A percentile compares a stretch with the other conserved stretches of the same genome.
Conservation (phyloP, 352 stramenopile genomes). For the Pythium sukuiense region DNA sequence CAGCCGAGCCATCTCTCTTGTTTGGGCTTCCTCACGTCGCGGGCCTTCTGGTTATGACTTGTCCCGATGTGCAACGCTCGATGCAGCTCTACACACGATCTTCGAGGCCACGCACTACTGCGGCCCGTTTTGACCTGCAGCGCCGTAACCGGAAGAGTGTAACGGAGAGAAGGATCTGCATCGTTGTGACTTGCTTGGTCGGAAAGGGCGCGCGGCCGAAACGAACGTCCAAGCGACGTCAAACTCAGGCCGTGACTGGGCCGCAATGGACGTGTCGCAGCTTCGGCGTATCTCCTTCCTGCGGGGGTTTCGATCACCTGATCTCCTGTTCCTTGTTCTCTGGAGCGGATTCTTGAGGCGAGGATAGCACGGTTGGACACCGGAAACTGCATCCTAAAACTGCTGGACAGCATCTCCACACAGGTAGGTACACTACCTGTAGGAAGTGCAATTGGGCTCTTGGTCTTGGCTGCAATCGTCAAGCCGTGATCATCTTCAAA, state of each 20-base stretch:
- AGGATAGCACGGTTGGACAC: not conserved
- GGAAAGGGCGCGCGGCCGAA: constrained; percentile 1
- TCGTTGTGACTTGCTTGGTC: not conserved
- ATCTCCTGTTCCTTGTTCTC: not conserved
- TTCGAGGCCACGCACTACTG: not conserved
- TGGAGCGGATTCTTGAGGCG: not conserved
- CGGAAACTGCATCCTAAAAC: not conserved
- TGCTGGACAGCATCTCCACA: not conserved
- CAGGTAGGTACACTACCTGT: not conserved
- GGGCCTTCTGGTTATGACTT: not conserved
- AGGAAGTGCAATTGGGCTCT: not conserved
- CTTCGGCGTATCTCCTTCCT: not conserved
- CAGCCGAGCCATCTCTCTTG: not conserved
- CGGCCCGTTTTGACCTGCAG: not conserved
- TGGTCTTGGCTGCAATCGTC: not conserved
- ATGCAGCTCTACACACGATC: not conserved
- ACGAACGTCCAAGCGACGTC: constrained; percentile 5
- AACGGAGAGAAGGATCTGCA: constrained; percentile 7
- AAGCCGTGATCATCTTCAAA: not conserved
- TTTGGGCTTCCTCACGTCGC: not conserved
- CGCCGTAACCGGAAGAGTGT: constrained; percentile 1
- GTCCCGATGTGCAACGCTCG: not conserved
- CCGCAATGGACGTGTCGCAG: not conserved
- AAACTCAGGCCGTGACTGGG: not conserved
- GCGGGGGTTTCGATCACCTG: constrained; percentile 3